Evolutionary conservation across 495 filamentous ascomycete species (phyloP).

Genomic region (Letharia lupina): DNA sequence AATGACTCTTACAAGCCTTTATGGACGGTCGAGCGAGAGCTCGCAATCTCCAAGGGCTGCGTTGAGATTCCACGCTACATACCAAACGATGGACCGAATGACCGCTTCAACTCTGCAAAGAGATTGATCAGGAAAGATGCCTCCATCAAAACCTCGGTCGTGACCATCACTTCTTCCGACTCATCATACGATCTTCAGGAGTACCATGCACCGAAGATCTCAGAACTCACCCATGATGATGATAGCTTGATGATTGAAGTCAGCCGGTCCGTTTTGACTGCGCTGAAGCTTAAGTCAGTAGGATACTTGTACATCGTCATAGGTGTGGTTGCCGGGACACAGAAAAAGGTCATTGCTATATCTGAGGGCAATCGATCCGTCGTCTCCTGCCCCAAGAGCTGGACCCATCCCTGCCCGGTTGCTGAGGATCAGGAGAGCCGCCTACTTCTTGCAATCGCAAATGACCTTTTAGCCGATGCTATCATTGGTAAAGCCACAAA

Average conservation of each 20-base stretch:
- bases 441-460: slow-evolving; percentile 2
- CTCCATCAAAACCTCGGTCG: background rate
- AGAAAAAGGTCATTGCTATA: slow-evolving; percentile 4
- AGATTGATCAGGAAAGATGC: slow-evolving; percentile 18
- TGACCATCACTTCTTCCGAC: background rate
- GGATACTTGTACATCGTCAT: background rate
- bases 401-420: too few relatives aligned
- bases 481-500: background rate
- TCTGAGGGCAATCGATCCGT: slow-evolving; percentile 5
- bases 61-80: slow-evolving; percentile 31
- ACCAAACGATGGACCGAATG: slow-evolving; percentile 26
- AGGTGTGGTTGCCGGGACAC: background rate
- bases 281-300: background rate
- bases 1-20: slow-evolving; percentile 13
- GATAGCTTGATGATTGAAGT: background rate
- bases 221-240: background rate
- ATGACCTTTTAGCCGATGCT: background rate
- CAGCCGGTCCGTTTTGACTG: background rate
- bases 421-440: background rate
- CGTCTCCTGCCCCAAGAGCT: background rate
- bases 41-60: slow-evolving; percentile 24
- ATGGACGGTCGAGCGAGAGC: slow-evolving; percentile 32
- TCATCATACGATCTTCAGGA: background rate
- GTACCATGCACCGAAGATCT: background rate
- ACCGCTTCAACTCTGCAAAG: slow-evolving; percentile 34